Conservation (phyloP, 73 alveolate genomes). For the Blepharisma stoltei region DNA sequence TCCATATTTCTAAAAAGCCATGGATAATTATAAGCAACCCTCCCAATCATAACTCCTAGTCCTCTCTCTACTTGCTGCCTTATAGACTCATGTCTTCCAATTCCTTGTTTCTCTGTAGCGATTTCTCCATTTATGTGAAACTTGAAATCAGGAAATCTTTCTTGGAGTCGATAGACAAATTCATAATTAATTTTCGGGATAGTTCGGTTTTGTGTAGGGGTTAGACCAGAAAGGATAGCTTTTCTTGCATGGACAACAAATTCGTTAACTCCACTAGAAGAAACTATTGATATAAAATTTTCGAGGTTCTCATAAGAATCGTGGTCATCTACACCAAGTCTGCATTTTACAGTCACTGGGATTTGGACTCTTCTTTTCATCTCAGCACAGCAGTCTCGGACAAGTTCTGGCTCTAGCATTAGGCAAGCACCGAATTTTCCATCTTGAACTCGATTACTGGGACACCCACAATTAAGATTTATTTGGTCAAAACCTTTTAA, state of each 20-base stretch:
- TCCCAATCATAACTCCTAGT: slow-evolving; percentile 92
- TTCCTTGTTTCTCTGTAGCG: slow-evolving; percentile 44
- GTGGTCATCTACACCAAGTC: slow-evolving; percentile 92
- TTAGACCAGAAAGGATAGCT: slow-evolving; percentile 84
- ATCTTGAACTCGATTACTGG: slow-evolving; percentile 81
- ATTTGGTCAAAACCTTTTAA: slow-evolving; percentile 82
- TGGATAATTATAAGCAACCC: slow-evolving; percentile 90
- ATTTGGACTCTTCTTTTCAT: slow-evolving; percentile 59
- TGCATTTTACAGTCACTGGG: slow-evolving; percentile 92
- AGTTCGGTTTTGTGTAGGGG: slow-evolving; percentile 87
- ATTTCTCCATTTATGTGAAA: slow-evolving; percentile 84
- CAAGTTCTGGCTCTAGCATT: slow-evolving; percentile 90
- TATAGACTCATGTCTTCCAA: slow-evolving; percentile 46
- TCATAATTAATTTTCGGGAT: slow-evolving; percentile 89
- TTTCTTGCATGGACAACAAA: slow-evolving; percentile 94
- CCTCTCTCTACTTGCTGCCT: slow-evolving; percentile 59
- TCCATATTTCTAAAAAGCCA: slow-evolving; percentile 83
- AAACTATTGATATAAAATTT: slow-evolving; percentile 71
- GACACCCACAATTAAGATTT: slow-evolving; percentile 96
- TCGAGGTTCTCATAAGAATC: slow-evolving; percentile 81
- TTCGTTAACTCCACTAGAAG: slow-evolving; percentile 71
- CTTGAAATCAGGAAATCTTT: slow-evolving; percentile 73
- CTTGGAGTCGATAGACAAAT: slow-evolving; percentile 80
- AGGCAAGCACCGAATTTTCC: slow-evolving; percentile 95
- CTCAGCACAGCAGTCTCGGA: slow-evolving; percentile 66